Conservation (phyloP, 2,329 filamentous ascomycete species). For the Bipolaris cookei region DNA sequence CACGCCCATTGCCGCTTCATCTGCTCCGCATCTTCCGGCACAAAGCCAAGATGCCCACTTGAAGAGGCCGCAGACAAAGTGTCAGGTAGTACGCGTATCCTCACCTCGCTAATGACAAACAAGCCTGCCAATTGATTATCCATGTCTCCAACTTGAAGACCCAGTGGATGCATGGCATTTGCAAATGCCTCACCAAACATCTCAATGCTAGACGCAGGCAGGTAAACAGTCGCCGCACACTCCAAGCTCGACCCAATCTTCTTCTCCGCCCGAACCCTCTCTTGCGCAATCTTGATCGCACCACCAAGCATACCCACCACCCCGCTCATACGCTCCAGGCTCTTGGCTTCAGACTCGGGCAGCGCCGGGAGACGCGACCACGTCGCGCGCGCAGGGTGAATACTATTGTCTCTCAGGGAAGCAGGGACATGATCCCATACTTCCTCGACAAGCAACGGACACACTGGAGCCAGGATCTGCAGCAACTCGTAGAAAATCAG, state of each 20-base stretch:
- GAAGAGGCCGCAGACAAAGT: neutral
- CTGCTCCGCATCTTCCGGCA: conserved; percentile 7
- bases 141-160: neutral
- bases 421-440: conserved; percentile 79
- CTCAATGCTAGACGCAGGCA: neutral
- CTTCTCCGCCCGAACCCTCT: conserved; percentile 73
- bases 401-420: conserved; percentile 58
- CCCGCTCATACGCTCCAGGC: conserved; percentile 37
- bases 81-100: conserved; percentile 8
- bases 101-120: conserved; percentile 53
- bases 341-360: conserved; percentile 10
- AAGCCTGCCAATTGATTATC: conserved; percentile 47
- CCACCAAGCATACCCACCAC: conserved; percentile 60
- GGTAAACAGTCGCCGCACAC: conserved; percentile 64
- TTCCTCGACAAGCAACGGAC: conserved; percentile 85
- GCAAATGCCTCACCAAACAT: conserved; percentile 1
- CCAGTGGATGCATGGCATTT: conserved; percentile 9
- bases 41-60: neutral
- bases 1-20: conserved; percentile 20
- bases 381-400: conserved; percentile 34
- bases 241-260: conserved; percentile 81
- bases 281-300: conserved; percentile 76
- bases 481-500: conserved; percentile 74
- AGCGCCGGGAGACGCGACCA: conserved; percentile 33
- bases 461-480: conserved; percentile 80